A percentile compares a stretch with the other conserved stretches of the same genome.
Evolutionary conservation across 2,329 filamentous ascomycete species (phyloP).

Genomic region (Ceratocystis eucalypticola): DNA sequence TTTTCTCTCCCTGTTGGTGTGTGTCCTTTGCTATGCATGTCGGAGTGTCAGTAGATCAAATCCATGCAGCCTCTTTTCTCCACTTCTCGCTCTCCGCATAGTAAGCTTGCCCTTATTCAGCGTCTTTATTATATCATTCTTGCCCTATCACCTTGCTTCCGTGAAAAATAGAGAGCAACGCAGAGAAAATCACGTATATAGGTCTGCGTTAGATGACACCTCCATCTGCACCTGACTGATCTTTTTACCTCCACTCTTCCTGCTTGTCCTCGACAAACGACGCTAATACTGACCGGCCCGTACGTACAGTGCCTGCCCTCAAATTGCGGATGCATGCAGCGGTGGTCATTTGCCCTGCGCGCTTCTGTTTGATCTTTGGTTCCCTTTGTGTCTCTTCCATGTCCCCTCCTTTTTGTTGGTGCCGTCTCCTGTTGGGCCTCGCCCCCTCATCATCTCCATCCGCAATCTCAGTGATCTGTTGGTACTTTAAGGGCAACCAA

Average conservation of each 20-base stretch:
- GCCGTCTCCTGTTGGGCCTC: neutral
- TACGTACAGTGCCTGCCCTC: neutral
- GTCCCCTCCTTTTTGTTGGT: neutral
- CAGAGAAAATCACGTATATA: neutral
- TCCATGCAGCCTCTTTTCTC: slow-evolving; percentile 7
- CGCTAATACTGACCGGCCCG: neutral
- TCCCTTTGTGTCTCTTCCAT: neutral
- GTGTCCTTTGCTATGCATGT: slow-evolving; percentile 5
- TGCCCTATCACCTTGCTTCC: too few species aligned
- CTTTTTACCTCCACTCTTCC: neutral
- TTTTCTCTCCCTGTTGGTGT: neutral
- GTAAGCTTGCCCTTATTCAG: neutral
- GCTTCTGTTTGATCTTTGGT: neutral
- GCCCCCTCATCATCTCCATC: neutral
- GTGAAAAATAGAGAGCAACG: neutral
- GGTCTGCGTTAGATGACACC: neutral
- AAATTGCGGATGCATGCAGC: neutral
- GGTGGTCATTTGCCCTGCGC: neutral
- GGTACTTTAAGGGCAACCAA: neutral
- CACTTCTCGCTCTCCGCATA: neutral
- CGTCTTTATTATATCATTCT: neutral
- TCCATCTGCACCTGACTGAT: neutral
- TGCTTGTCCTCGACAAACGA: neutral
- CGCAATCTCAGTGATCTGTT: neutral
- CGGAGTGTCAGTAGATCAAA: slow-evolving; percentile 1